Percentiles rank a stretch among this genome's conserved stretches.
Conservation (phyloP, 768 basidiomycete species). For the Leucosporidium yakuticum region DNA sequence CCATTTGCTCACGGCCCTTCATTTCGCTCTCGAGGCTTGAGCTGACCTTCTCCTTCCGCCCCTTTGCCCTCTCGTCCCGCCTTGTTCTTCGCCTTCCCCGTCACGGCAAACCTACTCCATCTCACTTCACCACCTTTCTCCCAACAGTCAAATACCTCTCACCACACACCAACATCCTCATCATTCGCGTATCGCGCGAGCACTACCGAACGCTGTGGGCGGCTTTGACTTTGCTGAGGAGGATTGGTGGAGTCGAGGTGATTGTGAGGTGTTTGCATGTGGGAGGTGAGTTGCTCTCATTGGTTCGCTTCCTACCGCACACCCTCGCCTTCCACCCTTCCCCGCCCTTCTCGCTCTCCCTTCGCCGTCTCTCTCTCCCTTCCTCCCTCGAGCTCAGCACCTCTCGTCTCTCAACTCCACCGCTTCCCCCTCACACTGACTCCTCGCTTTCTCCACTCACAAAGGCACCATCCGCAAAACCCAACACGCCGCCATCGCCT, state of each 20-base stretch:
- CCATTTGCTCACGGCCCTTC: no score
- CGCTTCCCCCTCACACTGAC: not conserved
- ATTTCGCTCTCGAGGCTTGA: no score
- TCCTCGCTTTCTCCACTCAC: not conserved
- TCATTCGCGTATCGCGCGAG: slow-evolving; percentile 34
- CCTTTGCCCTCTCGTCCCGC: no score
- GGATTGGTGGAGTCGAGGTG: slow-evolving; percentile 25
- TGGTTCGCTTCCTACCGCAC: no score
- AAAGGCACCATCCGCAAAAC: slow-evolving; percentile 39
- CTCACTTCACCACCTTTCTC: not conserved
- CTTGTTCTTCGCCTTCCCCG: no score
- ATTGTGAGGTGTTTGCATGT: slow-evolving; percentile 32
- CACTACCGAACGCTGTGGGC: slow-evolving; percentile 35
- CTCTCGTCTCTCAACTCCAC: not conserved
- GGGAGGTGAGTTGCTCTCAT: slow-evolving; percentile 20
- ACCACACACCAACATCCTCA: slow-evolving; percentile 30
- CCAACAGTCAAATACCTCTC: slow-evolving; percentile 39
- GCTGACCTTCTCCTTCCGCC: no score
- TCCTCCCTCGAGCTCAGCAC: no score
- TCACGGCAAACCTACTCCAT: no score
- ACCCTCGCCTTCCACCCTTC: no score
- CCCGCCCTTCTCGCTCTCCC: no score
- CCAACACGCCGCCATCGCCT: slow-evolving; percentile 35
- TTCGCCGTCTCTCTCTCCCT: no score
- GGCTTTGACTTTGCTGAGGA: slow-evolving; percentile 34